Base-by-base conservation (phyloP, 352 stramenopile genomes). In the Phytophthora brassicae region DNA sequence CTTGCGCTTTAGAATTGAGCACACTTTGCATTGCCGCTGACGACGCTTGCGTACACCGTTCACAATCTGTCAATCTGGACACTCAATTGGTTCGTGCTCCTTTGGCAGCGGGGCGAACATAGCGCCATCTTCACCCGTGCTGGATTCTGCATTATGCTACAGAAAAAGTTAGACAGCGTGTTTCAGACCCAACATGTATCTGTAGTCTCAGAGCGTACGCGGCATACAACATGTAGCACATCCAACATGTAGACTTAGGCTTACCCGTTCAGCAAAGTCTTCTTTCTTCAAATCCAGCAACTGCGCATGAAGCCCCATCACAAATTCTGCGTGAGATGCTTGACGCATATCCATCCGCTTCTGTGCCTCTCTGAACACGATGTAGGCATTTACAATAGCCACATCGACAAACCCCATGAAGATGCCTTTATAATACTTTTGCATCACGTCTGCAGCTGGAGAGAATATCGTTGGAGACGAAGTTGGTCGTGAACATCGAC, bases 391-490 rank as follows among this genome's bases (percentile, higher is more conserved):
- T 14, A 71, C 52, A 7, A 71, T 41, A 13, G 58, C 52, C 42
- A 68, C 62, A 39, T 72, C 58, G 1, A 72, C 33, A 16, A 72
- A 20, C 3, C 49, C 64, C 23, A 72, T 23, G 20, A 72, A 68
- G 6, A 68, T 35, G 6, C 24, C 17, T 20, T 68, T 72, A 59
- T 68, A 62, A 54, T 72, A 72, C 9, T 52, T 14, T 52, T 52
- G 24, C 45, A 52, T 26, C 45, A 52, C 16, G 45, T 52, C 16
- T 52, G 45, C 5, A 38, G 7, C 5, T 36, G 45, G 2, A 52
- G 23, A 7, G 45, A n/a, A n/a, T n/a, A n/a, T n/a, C n/a, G n/a
- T n/a, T n/a, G n/a, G n/a, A n/a, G n/a, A n/a, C n/a, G n/a, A n/a
- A n/a, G n/a, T n/a, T n/a, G n/a, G n/a, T n/a, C n/a, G n/a, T n/a